Evolutionary conservation across 2,329 filamentous ascomycete genomes (phyloP), one percentile per base, ranked within the genome.

Genomic region (Onygenales sp.): DNA sequence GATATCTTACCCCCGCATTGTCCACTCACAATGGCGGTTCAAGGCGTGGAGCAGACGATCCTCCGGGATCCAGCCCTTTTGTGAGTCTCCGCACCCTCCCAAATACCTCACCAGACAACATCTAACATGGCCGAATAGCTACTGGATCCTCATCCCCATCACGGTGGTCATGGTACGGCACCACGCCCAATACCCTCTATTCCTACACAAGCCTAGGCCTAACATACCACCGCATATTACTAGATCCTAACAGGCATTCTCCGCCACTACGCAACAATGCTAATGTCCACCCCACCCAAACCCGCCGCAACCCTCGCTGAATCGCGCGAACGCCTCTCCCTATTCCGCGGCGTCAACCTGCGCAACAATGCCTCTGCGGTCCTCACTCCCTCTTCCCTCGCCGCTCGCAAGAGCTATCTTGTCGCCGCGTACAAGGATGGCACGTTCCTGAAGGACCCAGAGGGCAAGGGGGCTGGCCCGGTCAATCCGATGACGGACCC

Each of bases 131-230:
- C 42, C 8, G 46, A 56, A 60, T 60, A 98, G 93, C 76, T 97
- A 96, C 79, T 98, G 93, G 93, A 98, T 98, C 73, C 80, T 98
- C 56, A 85, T 96, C 58, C 93, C 93, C 57, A 98, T 98, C 70
- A 95, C 92, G 46, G 80, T 95, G 63, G 93, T 98, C 67, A 98
- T 98, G 94, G 85, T 88, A 75, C 53, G 66, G 40, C 46, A 46
- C 44, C 36, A 6, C 17, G 21, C 46, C 46, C 21, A 3, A 14
- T 6, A 31, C 11, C 31, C 11, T 7, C 14, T 10, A 10, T 27
- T 13, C 52, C 36, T 45, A 36, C 1, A 6, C 4, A 51, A 33
- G 10, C 27, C 9, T 11, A 14, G 21, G 5, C 33, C 49, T 51
- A 42, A 51, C 27, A 50, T n/a, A 6, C 10, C 27, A 21, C 11